Base-by-base conservation (phyloP, 169 alveolate species). In the Plasmodium adleri region DNA sequence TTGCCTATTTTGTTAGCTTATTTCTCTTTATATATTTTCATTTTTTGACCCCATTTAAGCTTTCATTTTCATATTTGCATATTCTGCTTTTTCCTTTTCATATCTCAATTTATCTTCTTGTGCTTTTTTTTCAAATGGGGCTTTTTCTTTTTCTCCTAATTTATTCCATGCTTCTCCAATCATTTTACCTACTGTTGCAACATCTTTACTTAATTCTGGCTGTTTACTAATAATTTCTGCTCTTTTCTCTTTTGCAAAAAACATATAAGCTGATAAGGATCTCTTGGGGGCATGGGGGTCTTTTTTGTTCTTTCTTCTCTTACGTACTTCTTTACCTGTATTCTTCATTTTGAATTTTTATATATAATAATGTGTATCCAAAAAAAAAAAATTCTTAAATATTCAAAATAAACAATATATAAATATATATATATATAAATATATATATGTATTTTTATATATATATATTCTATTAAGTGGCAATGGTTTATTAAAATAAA, bases 111-210 rank as follows among this genome's bases (percentile, higher is more conserved):
- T 95, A 93, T 96, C 98, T 54, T 94, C 97, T 60, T 90, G 97
- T 22, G 98, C 98, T 88, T 93, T 92, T 90, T 95, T 95, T 88
- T 95, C 98, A 86, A 93, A 96, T 3, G 98, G 98, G 12, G 93
- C 95, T 91, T 95, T 96, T 62, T 96, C 96, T 20, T 91, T 86
- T 58, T 95, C 98, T 32, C 90, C 92, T 70, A 96, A 88, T 20
- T 94, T 92, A 88, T 95, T 96, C 98, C 98, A 96, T 49, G 97
- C 98, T 49, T 96, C 97, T 28, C 98, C 98, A 73, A 96, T 94
- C 94, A 96, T 93, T 74, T 95, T 96, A 6, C 97, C 98, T 10
- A 96, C 97, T 15, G 97, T 94, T 3, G 98, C 97, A 17, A 96
- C 98, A 59, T 96, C 97, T 68, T 96, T 94, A 66, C 95, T 95